Evolutionary conservation across 495 filamentous ascomycete genomes (phyloP).

Genomic region (Aspergillus affinis): DNA sequence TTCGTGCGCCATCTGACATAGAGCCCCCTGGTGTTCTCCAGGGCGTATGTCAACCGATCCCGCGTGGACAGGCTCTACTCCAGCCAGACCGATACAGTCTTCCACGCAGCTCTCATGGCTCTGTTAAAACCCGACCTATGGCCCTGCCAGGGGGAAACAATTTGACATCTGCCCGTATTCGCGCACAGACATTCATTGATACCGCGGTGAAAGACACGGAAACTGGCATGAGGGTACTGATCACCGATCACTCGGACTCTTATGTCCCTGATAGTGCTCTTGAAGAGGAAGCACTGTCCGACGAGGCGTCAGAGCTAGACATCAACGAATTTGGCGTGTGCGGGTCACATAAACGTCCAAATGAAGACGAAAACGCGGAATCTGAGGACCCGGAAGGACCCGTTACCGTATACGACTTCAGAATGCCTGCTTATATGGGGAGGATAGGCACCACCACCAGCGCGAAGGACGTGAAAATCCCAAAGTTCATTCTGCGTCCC

Average conservation of each 20-base stretch:
- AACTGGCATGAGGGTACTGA: slow-evolving; percentile 40
- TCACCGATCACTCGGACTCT: slow-evolving; percentile 45
- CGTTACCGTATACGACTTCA: slow-evolving; percentile 41
- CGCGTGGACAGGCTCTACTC: slow-evolving; percentile 46
- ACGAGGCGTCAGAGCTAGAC: slow-evolving; percentile 37
- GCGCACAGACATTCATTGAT: slow-evolving; percentile 50
- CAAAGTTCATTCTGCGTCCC: slow-evolving; percentile 44
- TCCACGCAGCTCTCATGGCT: slow-evolving; percentile 49
- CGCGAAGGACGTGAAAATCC: slow-evolving; percentile 35
- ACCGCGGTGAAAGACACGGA: slow-evolving; percentile 48
- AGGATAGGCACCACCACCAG: slow-evolving; percentile 33
- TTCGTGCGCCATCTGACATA: slow-evolving; percentile 74
- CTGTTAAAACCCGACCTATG: slow-evolving; percentile 41
- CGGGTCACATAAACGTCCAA: slow-evolving; percentile 29
- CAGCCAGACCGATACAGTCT: slow-evolving; percentile 50
- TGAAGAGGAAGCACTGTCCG: slow-evolving; percentile 26
- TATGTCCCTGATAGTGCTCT: slow-evolving; percentile 41
- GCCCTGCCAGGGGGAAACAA: slow-evolving; percentile 48
- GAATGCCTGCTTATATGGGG: slow-evolving; percentile 49
- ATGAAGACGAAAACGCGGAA: slow-evolving; percentile 15
- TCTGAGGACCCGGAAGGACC: slow-evolving; percentile 33
- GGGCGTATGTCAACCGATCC: slow-evolving; percentile 62
- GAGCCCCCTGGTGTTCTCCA: slow-evolving; percentile 67
- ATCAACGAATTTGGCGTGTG: slow-evolving; percentile 41
- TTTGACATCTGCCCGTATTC: slow-evolving; percentile 47